Conservation (phyloP, 148 eudicot species). For the Tetragonia tetragonoides region DNA sequence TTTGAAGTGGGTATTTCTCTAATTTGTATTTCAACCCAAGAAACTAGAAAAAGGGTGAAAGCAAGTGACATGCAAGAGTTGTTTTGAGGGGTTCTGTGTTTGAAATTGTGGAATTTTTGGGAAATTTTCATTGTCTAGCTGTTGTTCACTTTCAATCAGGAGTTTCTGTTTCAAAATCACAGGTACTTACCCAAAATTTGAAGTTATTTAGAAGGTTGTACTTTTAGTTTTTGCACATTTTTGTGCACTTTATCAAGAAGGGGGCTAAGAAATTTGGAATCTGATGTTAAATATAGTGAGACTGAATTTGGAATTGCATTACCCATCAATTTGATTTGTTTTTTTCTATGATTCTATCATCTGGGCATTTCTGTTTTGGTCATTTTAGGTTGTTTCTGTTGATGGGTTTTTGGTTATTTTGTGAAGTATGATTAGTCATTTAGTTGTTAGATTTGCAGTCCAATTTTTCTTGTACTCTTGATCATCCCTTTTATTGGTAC, state of each 20-base stretch:
- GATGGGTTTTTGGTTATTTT: neutral
- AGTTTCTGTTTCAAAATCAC: neutral
- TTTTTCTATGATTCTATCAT: neutral
- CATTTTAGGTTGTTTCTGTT: neutral
- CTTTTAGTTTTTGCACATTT: neutral
- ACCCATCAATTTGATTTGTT: neutral
- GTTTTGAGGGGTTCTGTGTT: neutral
- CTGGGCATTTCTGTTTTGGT: neutral
- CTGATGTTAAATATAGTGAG: neutral
- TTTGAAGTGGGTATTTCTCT: neutral
- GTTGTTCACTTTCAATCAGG: no score
- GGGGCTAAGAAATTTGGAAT: neutral
- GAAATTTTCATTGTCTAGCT: neutral
- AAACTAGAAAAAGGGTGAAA: neutral
- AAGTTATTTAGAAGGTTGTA: neutral
- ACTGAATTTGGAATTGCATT: neutral
- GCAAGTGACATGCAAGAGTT: neutral
- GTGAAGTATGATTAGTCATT: neutral
- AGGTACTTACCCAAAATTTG: slow-evolving; percentile 15
- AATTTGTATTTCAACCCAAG: neutral
- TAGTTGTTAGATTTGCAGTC: neutral
- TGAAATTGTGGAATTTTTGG: neutral
- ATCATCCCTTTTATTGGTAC: neutral
- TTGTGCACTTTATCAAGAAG: neutral
- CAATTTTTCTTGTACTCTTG: neutral